Conservation (phyloP, 306 rosid genomes). For the Fragaria iinumae region DNA sequence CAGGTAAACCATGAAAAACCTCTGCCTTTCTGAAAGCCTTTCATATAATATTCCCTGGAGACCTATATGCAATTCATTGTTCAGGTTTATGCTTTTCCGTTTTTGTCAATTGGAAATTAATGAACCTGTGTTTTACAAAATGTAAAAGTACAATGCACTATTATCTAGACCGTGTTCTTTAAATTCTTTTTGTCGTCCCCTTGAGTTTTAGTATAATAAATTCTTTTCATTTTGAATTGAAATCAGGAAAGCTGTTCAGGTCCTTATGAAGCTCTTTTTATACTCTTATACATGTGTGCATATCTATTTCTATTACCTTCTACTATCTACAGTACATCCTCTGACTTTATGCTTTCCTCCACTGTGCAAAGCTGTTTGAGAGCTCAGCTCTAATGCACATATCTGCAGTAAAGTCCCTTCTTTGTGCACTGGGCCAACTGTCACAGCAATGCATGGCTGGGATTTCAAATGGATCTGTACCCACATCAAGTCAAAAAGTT, state of each 20-base stretch:
- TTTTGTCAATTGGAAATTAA: neutral
- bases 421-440: constrained; percentile 87
- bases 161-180: neutral
- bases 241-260: neutral
- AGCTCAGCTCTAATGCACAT: constrained; percentile 93
- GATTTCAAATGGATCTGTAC: constrained; percentile 61
- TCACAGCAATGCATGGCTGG: constrained; percentile 73
- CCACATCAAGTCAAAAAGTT: constrained; percentile 70
- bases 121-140: neutral
- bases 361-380: constrained; percentile 75
- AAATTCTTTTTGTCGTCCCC: neutral
- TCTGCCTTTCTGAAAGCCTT: constrained; percentile 9
- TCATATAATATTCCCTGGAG: constrained; percentile 17
- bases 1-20: constrained; percentile 57
- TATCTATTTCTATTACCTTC: neutral
- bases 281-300: neutral
- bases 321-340: constrained; percentile 8
- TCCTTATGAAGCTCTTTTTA: neutral
- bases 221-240: neutral
- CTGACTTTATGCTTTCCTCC: constrained; percentile 41
- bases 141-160: neutral
- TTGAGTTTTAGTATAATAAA: neutral
- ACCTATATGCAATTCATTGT: constrained; percentile 13
- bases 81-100: neutral
- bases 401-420: constrained; percentile 88